These are phyloP conservation scores for Hypoxylon trugodes DNA, from an alignment of 495 filamentous ascomycete genomes.

Conservation along the genomic window DNA sequence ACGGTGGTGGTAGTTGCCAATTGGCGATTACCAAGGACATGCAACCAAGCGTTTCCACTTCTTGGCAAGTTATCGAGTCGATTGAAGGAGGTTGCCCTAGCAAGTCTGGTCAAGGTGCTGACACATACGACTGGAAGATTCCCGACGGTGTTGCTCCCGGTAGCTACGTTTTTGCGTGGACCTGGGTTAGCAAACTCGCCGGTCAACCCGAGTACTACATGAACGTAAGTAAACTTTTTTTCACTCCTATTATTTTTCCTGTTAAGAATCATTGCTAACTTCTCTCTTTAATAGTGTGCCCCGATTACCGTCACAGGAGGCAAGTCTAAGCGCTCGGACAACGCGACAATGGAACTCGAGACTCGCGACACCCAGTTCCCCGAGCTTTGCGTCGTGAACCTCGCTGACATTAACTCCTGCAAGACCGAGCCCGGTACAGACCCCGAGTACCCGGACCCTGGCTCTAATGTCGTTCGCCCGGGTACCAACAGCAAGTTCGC, in stretches of 20 bases:
- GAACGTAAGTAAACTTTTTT: too few species aligned
- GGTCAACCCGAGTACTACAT: conserved; percentile 64
- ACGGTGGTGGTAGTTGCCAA: conserved; percentile 90
- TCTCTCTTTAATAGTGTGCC: too few species aligned
- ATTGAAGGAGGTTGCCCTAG: conserved; percentile 84
- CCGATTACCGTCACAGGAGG: conserved; percentile 34
- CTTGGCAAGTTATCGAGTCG: conserved; percentile 82
- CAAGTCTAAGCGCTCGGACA: conserved; percentile 17
- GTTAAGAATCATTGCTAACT: too few species aligned
- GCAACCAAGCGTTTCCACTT: conserved; percentile 61
- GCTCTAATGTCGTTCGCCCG: conserved; percentile 58
- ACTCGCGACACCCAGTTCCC: conserved; percentile 67
- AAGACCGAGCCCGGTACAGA: conserved; percentile 56
- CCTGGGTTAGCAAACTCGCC: conserved; percentile 45
- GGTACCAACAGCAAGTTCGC: conserved; percentile 31
- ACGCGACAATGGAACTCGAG: conserved; percentile 55
- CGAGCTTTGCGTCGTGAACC: conserved; percentile 83
- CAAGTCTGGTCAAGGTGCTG: conserved; percentile 50
- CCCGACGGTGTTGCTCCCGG: conserved; percentile 66
- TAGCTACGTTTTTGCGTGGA: conserved; percentile 75
- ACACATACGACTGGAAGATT: conserved; percentile 64
- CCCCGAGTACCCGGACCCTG: conserved; percentile 64
- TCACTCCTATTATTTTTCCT: too few species aligned
- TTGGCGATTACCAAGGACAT: conserved; percentile 80
- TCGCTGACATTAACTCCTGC: conserved; percentile 61